Evolutionary conservation across 352 stramenopile species (phyloP).

Genomic region (Bremia lactucae): DNA sequence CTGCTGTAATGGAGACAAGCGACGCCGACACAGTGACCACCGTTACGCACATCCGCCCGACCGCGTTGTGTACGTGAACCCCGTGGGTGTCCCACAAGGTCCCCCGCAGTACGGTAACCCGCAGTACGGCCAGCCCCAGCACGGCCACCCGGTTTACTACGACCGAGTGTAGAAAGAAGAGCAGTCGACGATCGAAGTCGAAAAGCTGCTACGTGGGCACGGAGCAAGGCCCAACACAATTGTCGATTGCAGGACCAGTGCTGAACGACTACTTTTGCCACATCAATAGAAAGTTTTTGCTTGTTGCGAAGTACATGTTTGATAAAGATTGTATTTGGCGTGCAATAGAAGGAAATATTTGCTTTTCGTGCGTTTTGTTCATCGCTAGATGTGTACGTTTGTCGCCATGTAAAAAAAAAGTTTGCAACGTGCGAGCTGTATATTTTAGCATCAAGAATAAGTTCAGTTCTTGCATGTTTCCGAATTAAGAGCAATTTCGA

Average conservation of each 20-base stretch:
- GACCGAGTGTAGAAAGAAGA: constrained; percentile 12
- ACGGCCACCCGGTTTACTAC: constrained; percentile 17
- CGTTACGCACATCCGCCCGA: constrained; percentile 8
- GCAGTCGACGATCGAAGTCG: neutral
- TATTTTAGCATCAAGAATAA: too few species aligned
- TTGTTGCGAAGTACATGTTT: too few species aligned
- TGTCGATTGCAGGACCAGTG: neutral
- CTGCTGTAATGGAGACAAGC: constrained; percentile 13
- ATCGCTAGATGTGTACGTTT: too few species aligned
- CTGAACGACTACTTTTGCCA: neutral
- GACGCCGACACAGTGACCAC: constrained; percentile 5
- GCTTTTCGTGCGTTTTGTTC: too few species aligned
- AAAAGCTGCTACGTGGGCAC: neutral
- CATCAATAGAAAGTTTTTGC: too few species aligned
- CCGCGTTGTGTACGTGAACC: constrained; percentile 28
- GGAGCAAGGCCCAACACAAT: neutral
- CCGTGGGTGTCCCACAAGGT: constrained; percentile 20
- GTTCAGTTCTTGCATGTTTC: too few species aligned
- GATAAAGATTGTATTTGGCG: too few species aligned
- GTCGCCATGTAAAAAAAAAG: too few species aligned
- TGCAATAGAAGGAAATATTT: too few species aligned
- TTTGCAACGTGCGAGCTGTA: too few species aligned
- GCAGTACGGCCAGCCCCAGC: too few species aligned
- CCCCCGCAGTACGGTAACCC: constrained; percentile 10
- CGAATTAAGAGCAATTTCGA: too few species aligned